A percentile compares a stretch with the other conserved stretches of the same genome.
Evolutionary conservation across 2,329 filamentous ascomycete genomes (phyloP).

Genomic region (Diaporthe citrichinensis): DNA sequence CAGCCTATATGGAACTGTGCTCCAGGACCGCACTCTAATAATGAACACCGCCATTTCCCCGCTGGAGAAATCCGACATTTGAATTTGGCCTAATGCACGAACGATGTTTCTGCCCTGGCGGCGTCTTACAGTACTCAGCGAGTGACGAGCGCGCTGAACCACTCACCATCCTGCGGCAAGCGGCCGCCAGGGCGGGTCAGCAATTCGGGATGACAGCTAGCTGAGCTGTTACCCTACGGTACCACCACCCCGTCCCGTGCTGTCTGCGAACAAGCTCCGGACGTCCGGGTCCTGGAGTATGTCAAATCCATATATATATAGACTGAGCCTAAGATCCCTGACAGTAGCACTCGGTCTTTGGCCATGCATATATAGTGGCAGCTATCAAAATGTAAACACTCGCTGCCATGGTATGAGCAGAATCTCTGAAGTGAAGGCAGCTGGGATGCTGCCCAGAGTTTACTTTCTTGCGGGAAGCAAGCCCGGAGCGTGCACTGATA

Average conservation of each 20-base stretch:
- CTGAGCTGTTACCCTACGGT: not conserved
- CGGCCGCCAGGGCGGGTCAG: slow-evolving; percentile 16
- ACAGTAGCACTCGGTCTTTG: too few relatives aligned
- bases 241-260: not conserved
- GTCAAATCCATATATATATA: too few relatives aligned
- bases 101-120: not conserved
- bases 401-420: too few relatives aligned
- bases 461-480: too few relatives aligned
- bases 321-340: too few relatives aligned
- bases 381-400: too few relatives aligned
- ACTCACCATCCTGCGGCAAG: not conserved
- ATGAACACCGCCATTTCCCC: not conserved
- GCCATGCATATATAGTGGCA: too few relatives aligned
- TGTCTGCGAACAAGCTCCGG: not conserved
- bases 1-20: not conserved
- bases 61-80: not conserved
- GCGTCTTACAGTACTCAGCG: not conserved
- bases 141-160: not conserved
- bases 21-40: too few relatives aligned
- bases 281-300: not conserved
- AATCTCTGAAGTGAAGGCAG: too few relatives aligned
- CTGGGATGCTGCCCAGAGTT: too few relatives aligned
- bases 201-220: not conserved
- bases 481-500: too few relatives aligned
- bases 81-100: slow-evolving; percentile 4